phyloP scores from a whole-genome alignment of 768 basidiomycete species.

The Solioccasus polychromus region DNA sequence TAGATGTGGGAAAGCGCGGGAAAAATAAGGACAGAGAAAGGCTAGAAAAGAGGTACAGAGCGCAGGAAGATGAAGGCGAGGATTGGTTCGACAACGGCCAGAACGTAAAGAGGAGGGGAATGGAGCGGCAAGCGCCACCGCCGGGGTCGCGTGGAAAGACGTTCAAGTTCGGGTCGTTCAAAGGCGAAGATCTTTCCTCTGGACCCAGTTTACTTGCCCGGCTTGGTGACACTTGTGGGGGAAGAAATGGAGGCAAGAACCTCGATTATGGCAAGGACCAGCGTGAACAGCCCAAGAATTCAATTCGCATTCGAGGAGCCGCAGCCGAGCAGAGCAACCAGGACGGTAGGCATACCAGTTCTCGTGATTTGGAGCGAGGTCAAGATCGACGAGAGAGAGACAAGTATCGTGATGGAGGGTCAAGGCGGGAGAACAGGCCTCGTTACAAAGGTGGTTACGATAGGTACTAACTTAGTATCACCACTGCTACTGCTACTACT shows the following conservation, averaged over 20 bases:
- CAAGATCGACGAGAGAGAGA: conserved; percentile 23
- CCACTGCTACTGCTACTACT: too few species aligned
- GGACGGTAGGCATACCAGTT: conserved; percentile 9
- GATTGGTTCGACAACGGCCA: conserved; percentile 62
- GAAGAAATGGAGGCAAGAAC: conserved; percentile 2
- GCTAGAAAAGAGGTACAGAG: conserved; percentile 49
- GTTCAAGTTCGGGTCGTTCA: conserved; percentile 37
- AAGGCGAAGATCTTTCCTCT: conserved; percentile 22
- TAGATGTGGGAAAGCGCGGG: conserved; percentile 64
- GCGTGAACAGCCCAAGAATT: conserved; percentile 1
- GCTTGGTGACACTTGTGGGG: conserved; percentile 14
- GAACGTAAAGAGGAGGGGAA: conserved; percentile 30
- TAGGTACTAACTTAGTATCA: too few species aligned
- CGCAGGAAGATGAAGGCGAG: conserved; percentile 53
- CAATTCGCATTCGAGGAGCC: conserved; percentile 32
- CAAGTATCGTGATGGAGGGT: conserved; percentile 16
- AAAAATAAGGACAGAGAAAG: conserved; percentile 57
- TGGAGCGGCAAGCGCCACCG: conserved; percentile 11
- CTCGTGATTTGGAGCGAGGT: conserved; percentile 15
- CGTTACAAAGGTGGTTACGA: conserved; percentile 48
- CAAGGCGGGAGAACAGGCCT: conserved; percentile 33
- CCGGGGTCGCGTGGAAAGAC: conserved; percentile 27
- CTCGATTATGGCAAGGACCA: conserved; percentile 6
- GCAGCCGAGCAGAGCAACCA: conserved; percentile 17
- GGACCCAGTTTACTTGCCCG: conserved; percentile 37